Conservation (phyloP, 306 rosid genomes). For the Senna tora region DNA sequence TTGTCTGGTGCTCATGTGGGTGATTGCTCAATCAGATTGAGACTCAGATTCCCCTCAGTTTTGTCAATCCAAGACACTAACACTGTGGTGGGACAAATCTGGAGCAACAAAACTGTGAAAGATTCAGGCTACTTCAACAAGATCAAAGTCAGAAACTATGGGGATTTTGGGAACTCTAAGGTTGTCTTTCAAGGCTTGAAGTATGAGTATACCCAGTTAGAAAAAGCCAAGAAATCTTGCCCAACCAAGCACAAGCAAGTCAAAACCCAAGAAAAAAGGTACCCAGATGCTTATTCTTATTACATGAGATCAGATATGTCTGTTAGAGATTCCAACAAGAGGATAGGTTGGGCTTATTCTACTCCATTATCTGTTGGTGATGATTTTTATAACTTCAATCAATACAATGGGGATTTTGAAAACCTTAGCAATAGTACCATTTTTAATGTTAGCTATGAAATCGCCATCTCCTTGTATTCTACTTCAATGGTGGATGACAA, state of each 20-base stretch:
- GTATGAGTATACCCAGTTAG: slow-evolving; percentile 57
- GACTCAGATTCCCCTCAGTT: slow-evolving; percentile 41
- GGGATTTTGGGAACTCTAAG: not conserved
- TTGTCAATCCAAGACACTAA: slow-evolving; percentile 50
- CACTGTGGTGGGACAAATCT: slow-evolving; percentile 47
- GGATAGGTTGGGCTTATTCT: slow-evolving; percentile 39
- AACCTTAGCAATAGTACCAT: not conserved
- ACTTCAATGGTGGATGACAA: not conserved
- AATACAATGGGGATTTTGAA: no score
- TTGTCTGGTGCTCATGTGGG: slow-evolving; percentile 41
- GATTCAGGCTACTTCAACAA: slow-evolving; percentile 46
- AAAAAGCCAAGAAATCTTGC: slow-evolving; percentile 46
- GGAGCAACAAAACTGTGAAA: slow-evolving; percentile 43
- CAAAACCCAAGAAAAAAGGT: slow-evolving; percentile 18
- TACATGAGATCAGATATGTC: slow-evolving; percentile 46
- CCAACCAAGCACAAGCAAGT: slow-evolving; percentile 15
- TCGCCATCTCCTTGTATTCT: not conserved
- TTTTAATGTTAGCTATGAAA: slow-evolving; percentile 46
- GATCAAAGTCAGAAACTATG: slow-evolving; percentile 40
- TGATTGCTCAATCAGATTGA: slow-evolving; percentile 56
- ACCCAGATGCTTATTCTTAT: slow-evolving; percentile 24
- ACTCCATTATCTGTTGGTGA: slow-evolving; percentile 46
- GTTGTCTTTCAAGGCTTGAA: slow-evolving; percentile 18
- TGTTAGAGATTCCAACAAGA: slow-evolving; percentile 28
- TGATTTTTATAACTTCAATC: not conserved